A percentile compares a stretch with the other conserved stretches of the same genome.
Conservation (phyloP, 306 rosid species). For the Vigna angularis region DNA sequence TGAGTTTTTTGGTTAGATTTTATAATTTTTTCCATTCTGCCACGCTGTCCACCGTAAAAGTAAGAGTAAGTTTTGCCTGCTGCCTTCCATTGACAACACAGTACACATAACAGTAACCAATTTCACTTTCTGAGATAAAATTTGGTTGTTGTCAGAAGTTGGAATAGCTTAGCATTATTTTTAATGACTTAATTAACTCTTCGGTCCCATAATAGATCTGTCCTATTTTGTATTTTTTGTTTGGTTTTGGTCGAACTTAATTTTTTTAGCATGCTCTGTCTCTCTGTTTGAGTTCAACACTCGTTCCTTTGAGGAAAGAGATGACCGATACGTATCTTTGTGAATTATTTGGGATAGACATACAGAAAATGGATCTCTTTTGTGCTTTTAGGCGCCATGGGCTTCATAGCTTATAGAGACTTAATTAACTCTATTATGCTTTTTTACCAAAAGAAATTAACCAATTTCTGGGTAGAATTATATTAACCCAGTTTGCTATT, state of each 20-base stretch:
- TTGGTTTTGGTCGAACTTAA: too few species aligned
- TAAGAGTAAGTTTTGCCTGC: not conserved
- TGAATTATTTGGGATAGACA: constrained; percentile 9
- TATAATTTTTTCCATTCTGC: not conserved
- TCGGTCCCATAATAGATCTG: too few species aligned
- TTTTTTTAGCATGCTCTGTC: not conserved
- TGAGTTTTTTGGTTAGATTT: not conserved
- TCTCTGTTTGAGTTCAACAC: constrained; percentile 2
- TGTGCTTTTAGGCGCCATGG: not conserved
- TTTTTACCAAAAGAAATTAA: not conserved
- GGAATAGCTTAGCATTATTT: constrained; percentile 2
- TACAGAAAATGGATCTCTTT: constrained; percentile 7
- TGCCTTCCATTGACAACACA: not conserved
- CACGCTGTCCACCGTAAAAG: not conserved
- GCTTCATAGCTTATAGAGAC: constrained; percentile 11
- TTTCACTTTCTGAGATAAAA: not conserved
- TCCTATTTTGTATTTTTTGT: too few species aligned
- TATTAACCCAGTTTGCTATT: constrained; percentile 20
- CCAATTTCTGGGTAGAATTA: not conserved
- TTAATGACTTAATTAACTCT: not conserved
- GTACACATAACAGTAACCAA: not conserved
- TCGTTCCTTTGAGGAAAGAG: constrained; percentile 3
- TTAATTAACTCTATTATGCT: not conserved
- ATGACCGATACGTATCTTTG: not conserved
- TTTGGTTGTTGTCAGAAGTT: constrained; percentile 4